phyloP scores from a whole-genome alignment of 805 yeast species.

The Metschnikowia sp. region DNA sequence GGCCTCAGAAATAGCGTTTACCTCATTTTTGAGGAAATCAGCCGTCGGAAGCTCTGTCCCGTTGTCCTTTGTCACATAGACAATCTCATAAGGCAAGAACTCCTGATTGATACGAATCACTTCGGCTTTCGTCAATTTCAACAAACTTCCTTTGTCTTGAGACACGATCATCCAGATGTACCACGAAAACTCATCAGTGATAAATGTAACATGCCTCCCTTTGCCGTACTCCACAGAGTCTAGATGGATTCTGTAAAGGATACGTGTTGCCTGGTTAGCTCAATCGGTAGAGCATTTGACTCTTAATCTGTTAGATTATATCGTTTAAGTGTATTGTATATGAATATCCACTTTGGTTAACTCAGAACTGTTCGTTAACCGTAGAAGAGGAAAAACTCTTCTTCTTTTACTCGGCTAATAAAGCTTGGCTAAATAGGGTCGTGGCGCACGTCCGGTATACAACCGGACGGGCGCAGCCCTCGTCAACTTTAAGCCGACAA shows the following conservation, averaged over 20 bases:
- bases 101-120: neutral
- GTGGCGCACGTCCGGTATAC: no score
- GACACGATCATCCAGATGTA: neutral
- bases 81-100: neutral
- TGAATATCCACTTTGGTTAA: no score
- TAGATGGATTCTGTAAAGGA: neutral
- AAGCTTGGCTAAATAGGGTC: no score
- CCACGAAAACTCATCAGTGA: neutral
- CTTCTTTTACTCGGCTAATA: no score
- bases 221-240: neutral
- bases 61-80: neutral
- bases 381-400: no score
- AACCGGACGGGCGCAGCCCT: no score
- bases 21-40: neutral
- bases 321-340: no score
- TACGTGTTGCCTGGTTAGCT: neutral
- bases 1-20: neutral
- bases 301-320: neutral
- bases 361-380: no score
- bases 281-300: neutral
- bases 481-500: no score
- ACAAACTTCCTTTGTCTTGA: neutral
- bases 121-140: neutral
- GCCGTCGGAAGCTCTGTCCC: constrained; percentile 2
- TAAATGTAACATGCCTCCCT: neutral